phyloP scores from a whole-genome alignment of 768 basidiomycete species.

The Lactifluus hygrophoroides region DNA sequence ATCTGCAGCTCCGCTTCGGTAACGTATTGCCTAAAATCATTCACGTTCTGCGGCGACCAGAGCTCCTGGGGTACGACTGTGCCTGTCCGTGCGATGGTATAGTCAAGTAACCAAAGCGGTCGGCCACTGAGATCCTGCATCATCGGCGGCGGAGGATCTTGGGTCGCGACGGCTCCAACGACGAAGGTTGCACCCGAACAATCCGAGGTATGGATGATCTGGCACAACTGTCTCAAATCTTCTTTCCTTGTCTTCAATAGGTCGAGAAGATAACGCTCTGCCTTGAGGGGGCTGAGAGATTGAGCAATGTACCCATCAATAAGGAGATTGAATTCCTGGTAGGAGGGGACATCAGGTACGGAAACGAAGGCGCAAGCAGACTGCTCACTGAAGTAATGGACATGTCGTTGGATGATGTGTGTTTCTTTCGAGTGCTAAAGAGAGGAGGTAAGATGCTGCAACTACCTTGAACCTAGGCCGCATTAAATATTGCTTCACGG shows the following conservation, averaged over 20 bases:
- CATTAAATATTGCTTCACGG: background rate
- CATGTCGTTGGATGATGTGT: background rate
- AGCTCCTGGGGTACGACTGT: constrained; percentile 11
- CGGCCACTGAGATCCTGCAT: background rate
- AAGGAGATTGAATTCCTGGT: background rate
- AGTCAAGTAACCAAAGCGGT: constrained; percentile 4
- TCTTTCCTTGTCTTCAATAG: constrained; percentile 1
- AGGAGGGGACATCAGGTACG: background rate
- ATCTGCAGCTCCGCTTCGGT: constrained; percentile 2
- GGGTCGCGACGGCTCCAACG: background rate
- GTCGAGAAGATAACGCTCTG: constrained; percentile 4
- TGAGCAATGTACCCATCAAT: constrained; percentile 11
- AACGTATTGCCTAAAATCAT: constrained; percentile 7
- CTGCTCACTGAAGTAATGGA: background rate
- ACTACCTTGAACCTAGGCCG: background rate
- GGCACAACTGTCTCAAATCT: background rate
- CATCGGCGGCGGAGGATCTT: background rate
- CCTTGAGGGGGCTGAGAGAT: background rate
- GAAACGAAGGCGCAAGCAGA: background rate
- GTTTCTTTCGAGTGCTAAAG: background rate
- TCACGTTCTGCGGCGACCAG: constrained; percentile 3
- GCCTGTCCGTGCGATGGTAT: background rate
- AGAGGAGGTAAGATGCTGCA: background rate
- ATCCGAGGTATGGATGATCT: background rate
- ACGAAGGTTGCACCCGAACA: background rate